A percentile compares a stretch with the other conserved stretches of the same genome.
phyloP scores from a whole-genome alignment of 805 yeast genomes.

The Naumovozyma castellii region DNA sequence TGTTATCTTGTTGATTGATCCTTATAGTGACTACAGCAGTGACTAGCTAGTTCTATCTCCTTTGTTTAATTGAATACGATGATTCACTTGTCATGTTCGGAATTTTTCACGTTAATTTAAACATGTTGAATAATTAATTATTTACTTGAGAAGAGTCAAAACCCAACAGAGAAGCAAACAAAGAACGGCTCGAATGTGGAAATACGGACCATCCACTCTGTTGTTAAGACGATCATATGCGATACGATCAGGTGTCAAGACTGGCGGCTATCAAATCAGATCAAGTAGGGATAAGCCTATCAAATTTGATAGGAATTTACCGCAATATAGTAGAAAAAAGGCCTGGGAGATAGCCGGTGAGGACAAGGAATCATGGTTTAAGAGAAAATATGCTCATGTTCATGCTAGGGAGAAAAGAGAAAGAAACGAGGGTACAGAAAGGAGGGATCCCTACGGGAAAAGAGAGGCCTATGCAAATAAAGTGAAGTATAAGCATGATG shows the following conservation, averaged over 20 bases:
- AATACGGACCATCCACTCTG: not conserved
- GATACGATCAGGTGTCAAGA: not conserved
- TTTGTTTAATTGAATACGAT: too few relatives aligned
- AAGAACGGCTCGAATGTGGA: not conserved
- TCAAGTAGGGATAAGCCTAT: not conserved
- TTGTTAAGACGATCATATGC: not conserved
- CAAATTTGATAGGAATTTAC: conserved; percentile 38
- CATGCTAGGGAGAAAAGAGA: conserved; percentile 39
- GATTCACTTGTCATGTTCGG: not conserved
- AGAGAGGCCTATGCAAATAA: conserved; percentile 14
- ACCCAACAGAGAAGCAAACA: not conserved
- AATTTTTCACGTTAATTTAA: not conserved
- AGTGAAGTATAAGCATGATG: conserved; percentile 1
- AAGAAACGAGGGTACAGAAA: conserved; percentile 1
- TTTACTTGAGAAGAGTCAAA: not conserved
- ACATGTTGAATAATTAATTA: too few relatives aligned
- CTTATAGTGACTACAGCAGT: too few relatives aligned
- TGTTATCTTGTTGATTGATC: not conserved
- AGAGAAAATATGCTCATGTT: conserved; percentile 53
- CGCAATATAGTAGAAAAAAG: conserved; percentile 33
- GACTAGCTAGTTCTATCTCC: too few relatives aligned
- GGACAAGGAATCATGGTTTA: conserved; percentile 54
- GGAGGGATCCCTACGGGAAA: conserved; percentile 9
- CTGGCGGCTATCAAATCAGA: not conserved
- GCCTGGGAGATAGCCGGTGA: conserved; percentile 62